A percentile compares a stretch with the other conserved stretches of the same genome.
phyloP scores from a whole-genome alignment of 2,329 filamentous ascomycete genomes.

The Sarocladium oryzae region DNA sequence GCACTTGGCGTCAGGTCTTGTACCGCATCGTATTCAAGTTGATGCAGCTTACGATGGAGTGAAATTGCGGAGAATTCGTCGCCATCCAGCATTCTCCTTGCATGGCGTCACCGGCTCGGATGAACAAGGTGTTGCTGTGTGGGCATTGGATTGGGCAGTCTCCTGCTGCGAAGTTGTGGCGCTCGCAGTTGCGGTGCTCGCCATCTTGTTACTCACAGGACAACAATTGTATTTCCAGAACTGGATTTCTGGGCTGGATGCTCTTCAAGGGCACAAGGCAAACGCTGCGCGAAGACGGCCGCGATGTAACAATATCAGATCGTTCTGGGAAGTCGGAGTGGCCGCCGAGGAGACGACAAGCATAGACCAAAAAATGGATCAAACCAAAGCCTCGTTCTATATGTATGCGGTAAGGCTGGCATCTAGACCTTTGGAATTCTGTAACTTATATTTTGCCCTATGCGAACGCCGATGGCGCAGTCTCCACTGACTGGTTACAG shows the following conservation, averaged over 20 bases:
- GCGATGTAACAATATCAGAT: too few species aligned
- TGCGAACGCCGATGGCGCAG: background rate
- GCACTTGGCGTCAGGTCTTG: background rate
- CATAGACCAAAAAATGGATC: too few species aligned
- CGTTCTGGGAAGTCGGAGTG: too few species aligned
- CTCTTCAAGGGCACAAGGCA: too few species aligned
- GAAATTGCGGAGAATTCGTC: slow-evolving; percentile 44
- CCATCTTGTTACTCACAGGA: slow-evolving; percentile 15
- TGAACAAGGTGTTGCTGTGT: background rate
- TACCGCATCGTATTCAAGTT: background rate
- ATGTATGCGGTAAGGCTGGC: too few species aligned
- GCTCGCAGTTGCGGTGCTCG: slow-evolving; percentile 14
- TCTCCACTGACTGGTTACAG: background rate
- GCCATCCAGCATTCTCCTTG: slow-evolving; percentile 33
- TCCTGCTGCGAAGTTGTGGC: slow-evolving; percentile 9
- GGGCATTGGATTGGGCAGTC: slow-evolving; percentile 10
- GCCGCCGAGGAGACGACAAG: too few species aligned
- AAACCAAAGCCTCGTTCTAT: too few species aligned
- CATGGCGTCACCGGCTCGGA: slow-evolving; percentile 14
- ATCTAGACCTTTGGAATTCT: too few species aligned
- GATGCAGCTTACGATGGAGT: slow-evolving; percentile 41
- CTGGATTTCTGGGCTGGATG: too few species aligned
- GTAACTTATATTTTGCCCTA: background rate
- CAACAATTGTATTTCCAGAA: too few species aligned
- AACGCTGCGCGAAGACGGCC: too few species aligned